Evolutionary conservation across 2,329 filamentous ascomycete species (phyloP), one percentile per base, ranked within the genome.

Genomic region (Biscogniauxia mediterranea): DNA sequence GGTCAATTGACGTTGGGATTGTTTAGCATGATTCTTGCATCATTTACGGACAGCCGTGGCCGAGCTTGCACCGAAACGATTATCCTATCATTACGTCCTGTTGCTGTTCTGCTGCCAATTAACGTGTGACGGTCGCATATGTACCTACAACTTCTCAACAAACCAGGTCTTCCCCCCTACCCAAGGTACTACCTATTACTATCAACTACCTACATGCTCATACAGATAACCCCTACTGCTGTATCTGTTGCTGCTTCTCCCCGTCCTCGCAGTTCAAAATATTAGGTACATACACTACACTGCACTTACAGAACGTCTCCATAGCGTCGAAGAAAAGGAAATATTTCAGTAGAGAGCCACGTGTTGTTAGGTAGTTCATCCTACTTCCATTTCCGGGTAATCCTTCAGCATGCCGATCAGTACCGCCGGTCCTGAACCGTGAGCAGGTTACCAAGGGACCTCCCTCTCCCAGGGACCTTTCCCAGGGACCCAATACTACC

Each of bases 21-120:
- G 59, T 42, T 64, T 65, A 67, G 66, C 59, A 64, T 65, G 59
- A 69, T 67, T 69, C 65, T 70, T 71, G 67, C 67, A 70, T 71
- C 68, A 68, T 70, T 70, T 57, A 65, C 67, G 66, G 68, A 63
- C 67, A 66, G n/a, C n/a, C n/a, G 68, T 69, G 71, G 65, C 71
- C 71, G 71, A 73, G 66, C 69, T 73, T 72, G 66, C 65, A 70
- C 71, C 71, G 71, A 73, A 64, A 63, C 62, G 68, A 55, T 60
- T 60, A 62, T 66, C 63, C 66, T 64, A 67, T 66, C 65, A 64
- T 52, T 60, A 55, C 61, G 46, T 53, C 23, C 28, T 55, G 21
- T 57, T 21, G 54, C 57, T 25, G 38, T 57, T 21, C 23, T 56
- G 21, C 46, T 56, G 20, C 28, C 49, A 23, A 46, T 23, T 7